Evolutionary conservation across 306 rosid genomes (phyloP), one percentile per base, ranked within the genome.

Genomic region (Glycine soja): DNA sequence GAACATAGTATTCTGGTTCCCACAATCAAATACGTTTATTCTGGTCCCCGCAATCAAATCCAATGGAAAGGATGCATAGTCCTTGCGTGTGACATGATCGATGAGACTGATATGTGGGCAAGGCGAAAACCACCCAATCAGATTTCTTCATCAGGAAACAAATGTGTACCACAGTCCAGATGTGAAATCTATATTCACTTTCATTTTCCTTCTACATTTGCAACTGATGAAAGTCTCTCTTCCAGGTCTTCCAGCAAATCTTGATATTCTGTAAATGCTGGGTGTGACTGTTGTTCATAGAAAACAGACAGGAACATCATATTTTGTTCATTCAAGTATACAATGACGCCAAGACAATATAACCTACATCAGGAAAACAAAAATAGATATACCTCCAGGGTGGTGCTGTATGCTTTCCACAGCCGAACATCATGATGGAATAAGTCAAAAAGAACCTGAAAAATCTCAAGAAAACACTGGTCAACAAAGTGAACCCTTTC

Each of bases 391-490:
- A 95, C 99, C 99, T 89, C 93, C 74, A 95, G 82, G 50, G 97
- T 91, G 67, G 74, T 82, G 85, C 92, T 85, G 72, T 95, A 93
- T 0, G 98, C 98, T 81, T 91, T 88, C 98, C 97, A 95, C 75
- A 93, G 79, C 74, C 97, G 91, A 85, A 88, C 73, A 83, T 95
- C 97, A 13, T 87, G 93, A 40, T 78, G 86, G 86, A 95, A 95
- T 36, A 95, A 90, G 89, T 95, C 97, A 45, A 94, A 95, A 56
- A 93, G 93, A 78, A 95, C 97, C 98, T 90, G 84, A n/a, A 40
- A 78, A 77, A 6, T 56, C 78, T 81, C 57, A 54, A 73, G 61
- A 79, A 82, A 46, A 57, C 36, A 52, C 32, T 14, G 30, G 57
- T 75, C 73, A 80, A 67, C 51, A 50, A 83, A 70, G 53, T 62